Conservation (phyloP, 768 basidiomycete genomes). For the Lanmaoa pseudosensibilis region DNA sequence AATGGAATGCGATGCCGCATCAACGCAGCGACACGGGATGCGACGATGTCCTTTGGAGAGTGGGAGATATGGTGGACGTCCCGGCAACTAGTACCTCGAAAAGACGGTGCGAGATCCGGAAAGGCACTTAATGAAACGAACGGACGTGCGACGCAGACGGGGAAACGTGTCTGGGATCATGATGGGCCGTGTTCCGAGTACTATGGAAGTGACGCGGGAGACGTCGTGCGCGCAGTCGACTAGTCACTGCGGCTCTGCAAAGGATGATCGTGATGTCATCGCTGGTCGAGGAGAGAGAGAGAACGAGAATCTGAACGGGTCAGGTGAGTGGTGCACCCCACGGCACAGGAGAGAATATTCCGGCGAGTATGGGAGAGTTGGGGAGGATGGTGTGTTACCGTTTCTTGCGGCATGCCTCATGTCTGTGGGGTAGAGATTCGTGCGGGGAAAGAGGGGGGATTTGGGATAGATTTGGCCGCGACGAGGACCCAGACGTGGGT, state of each 20-base stretch:
- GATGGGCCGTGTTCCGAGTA: constrained; percentile 2
- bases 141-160: constrained; percentile 10
- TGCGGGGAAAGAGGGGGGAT: constrained; percentile 27
- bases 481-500: not conserved
- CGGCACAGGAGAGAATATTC: not conserved
- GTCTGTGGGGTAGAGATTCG: constrained; percentile 24
- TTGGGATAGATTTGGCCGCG: no score
- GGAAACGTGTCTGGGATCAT: not conserved
- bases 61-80: constrained; percentile 14
- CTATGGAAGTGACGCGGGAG: constrained; percentile 4
- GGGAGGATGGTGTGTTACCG: not conserved
- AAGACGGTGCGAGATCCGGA: constrained; percentile 8
- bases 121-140: constrained; percentile 1
- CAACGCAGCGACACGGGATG: not conserved
- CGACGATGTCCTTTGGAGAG: not conserved
- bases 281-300: not conserved
- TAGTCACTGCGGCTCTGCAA: not conserved
- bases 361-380: constrained; percentile 1
- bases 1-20: not conserved
- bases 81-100: not conserved
- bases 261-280: not conserved
- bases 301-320: not conserved
- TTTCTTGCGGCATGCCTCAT: constrained; percentile 7
- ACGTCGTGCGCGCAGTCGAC: no score
- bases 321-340: not conserved